phyloP scores from a whole-genome alignment of 345 rosid species.

The Diplotaxis tenuifolia region DNA sequence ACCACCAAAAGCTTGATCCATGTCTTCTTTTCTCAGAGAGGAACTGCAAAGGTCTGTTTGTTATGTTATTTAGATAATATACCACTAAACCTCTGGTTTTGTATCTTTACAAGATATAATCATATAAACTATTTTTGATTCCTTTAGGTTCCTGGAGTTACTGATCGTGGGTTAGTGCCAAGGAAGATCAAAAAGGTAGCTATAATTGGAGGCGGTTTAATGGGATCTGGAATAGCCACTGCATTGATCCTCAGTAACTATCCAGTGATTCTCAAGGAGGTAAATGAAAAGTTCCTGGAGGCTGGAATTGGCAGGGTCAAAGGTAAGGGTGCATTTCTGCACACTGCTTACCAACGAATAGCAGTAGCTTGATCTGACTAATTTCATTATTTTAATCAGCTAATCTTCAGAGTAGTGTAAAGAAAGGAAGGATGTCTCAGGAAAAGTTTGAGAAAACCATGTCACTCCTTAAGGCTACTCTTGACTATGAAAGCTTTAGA shows the following conservation, averaged over 20 bases:
- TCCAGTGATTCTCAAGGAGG: conserved; percentile 82
- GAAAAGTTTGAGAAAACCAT: conserved; percentile 77
- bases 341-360: conserved; percentile 19
- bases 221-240: conserved; percentile 99
- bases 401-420: conserved; percentile 84
- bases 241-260: conserved; percentile 78
- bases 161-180: conserved; percentile 73
- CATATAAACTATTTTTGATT: not conserved
- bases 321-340: conserved; percentile 44
- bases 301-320: conserved; percentile 81
- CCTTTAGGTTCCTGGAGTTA: conserved; percentile 80
- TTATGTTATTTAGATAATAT: conserved; percentile 10
- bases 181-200: conserved; percentile 76
- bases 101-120: not conserved
- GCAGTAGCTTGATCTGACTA: conserved; percentile 22
- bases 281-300: conserved; percentile 77
- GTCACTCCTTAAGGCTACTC: conserved; percentile 71
- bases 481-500: conserved; percentile 81
- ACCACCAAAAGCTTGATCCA: conserved; percentile 87
- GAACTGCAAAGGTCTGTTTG: conserved; percentile 70
- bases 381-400: conserved; percentile 43
- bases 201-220: conserved; percentile 89
- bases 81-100: not conserved
- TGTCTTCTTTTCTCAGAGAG: conserved; percentile 85
- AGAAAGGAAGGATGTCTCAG: conserved; percentile 74